phyloP scores from a whole-genome alignment of 768 basidiomycete genomes.

The Leccinellum albellum region DNA sequence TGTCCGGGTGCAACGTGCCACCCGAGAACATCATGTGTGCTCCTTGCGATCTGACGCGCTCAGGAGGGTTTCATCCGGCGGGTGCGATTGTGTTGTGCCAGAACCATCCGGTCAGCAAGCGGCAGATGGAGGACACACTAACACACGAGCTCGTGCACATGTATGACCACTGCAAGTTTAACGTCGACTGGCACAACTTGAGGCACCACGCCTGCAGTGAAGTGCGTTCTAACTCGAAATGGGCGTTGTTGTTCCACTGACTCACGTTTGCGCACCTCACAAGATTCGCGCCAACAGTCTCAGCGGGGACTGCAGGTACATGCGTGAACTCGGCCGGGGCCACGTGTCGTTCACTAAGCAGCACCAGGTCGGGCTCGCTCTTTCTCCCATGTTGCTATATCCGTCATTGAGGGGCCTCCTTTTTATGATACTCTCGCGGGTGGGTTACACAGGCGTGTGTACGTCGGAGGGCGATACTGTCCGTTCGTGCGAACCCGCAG shows the following conservation, averaged over 20 bases:
- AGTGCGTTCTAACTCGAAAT: constrained; percentile 44
- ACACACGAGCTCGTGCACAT: constrained; percentile 93
- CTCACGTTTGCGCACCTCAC: not conserved
- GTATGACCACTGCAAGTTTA: constrained; percentile 94
- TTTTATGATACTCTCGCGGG: not conserved
- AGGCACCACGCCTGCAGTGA: constrained; percentile 96
- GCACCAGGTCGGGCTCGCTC: constrained; percentile 66
- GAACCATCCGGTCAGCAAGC: constrained; percentile 73
- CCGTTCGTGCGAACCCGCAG: constrained; percentile 74
- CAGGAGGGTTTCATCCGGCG: constrained; percentile 83
- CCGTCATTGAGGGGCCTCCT: constrained; percentile 7
- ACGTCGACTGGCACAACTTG: constrained; percentile 86
- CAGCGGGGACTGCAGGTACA: constrained; percentile 89
- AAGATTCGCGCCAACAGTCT: constrained; percentile 95
- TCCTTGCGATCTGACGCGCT: constrained; percentile 69
- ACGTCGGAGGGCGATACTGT: constrained; percentile 78
- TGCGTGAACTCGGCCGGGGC: constrained; percentile 75
- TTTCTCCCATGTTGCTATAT: constrained; percentile 9
- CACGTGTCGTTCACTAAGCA: constrained; percentile 84
- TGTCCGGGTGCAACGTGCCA: constrained; percentile 68
- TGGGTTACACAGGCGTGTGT: constrained; percentile 67
- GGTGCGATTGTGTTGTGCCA: constrained; percentile 85
- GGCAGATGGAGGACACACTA: constrained; percentile 90
- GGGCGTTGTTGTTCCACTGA: not conserved
- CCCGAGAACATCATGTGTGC: constrained; percentile 75